A percentile compares a stretch with the other conserved stretches of the same genome.
Evolutionary conservation across 306 rosid species (phyloP).

Genomic region (Lagenaria siceraria): DNA sequence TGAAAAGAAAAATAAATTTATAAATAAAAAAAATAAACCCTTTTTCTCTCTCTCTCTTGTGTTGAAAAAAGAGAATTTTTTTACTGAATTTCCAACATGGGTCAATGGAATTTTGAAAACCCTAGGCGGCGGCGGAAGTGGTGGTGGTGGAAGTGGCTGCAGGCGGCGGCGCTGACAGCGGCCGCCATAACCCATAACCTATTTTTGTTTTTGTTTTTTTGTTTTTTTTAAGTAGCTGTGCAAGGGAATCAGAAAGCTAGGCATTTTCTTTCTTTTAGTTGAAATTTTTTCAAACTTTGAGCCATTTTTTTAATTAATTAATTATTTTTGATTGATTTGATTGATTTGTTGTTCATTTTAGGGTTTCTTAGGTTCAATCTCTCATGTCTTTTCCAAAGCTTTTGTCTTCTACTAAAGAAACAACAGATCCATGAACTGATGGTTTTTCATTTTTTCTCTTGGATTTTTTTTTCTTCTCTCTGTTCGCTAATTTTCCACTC

Average conservation of each 20-base stretch:
- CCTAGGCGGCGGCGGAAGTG: neutral
- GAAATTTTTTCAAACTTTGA: neutral
- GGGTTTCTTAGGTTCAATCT: neutral
- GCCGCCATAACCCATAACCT: neutral
- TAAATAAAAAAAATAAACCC: neutral
- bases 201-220: neutral
- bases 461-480: neutral
- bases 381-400: constrained; percentile 4
- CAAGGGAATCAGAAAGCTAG: neutral
- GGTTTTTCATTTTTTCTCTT: neutral
- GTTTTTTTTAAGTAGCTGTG: neutral
- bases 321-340: neutral
- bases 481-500: neutral
- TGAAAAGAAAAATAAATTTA: neutral
- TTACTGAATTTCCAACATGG: neutral
- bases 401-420: constrained; percentile 7
- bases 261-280: neutral
- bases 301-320: neutral
- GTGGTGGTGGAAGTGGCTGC: neutral
- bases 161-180: neutral
- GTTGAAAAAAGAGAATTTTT: neutral
- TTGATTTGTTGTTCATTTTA: constrained; percentile 2
- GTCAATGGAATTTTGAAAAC: neutral
- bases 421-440: neutral
- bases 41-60: neutral